Conservation (phyloP, 2,329 filamentous ascomycete genomes). For the Sclerotinia nivalis region DNA sequence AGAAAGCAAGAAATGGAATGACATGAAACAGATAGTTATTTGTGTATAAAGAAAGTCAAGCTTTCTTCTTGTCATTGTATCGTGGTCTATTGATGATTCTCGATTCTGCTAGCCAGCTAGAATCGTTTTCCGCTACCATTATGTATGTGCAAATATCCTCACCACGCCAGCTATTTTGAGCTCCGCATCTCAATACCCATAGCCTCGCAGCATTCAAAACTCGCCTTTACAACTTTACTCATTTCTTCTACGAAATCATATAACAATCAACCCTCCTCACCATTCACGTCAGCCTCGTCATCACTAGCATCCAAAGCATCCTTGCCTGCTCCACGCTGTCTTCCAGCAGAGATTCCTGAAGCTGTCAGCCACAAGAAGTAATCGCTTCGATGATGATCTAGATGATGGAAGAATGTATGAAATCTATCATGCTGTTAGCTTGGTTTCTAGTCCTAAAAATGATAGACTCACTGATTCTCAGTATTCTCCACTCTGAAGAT, state of each 20-base stretch:
- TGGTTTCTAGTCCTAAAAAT: background rate
- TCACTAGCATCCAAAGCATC: conserved; percentile 24
- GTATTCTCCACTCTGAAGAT: conserved; percentile 90
- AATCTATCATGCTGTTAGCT: conserved; percentile 52
- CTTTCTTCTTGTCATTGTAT: conserved; percentile 2
- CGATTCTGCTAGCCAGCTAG: background rate
- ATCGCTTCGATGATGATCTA: conserved; percentile 71
- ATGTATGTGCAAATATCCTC: background rate
- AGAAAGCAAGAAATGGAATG: background rate
- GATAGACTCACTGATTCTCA: conserved; percentile 70
- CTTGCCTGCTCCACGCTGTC: conserved; percentile 42
- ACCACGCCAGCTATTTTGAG: background rate
- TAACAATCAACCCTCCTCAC: conserved; percentile 23
- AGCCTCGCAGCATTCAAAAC: background rate
- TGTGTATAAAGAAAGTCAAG: background rate
- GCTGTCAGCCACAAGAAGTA: conserved; percentile 76
- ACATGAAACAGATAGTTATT: background rate
- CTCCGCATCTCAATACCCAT: background rate
- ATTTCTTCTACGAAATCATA: background rate
- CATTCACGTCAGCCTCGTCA: conserved; percentile 26
- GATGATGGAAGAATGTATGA: conserved; percentile 75
- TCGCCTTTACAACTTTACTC: background rate
- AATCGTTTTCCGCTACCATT: background rate
- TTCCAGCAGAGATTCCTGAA: conserved; percentile 63
- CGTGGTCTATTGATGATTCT: conserved; percentile 1